These are phyloP conservation scores for Sorghum bicolor DNA, from an alignment of 176 grass and related monocot species.

Conservation along the genomic window DNA sequence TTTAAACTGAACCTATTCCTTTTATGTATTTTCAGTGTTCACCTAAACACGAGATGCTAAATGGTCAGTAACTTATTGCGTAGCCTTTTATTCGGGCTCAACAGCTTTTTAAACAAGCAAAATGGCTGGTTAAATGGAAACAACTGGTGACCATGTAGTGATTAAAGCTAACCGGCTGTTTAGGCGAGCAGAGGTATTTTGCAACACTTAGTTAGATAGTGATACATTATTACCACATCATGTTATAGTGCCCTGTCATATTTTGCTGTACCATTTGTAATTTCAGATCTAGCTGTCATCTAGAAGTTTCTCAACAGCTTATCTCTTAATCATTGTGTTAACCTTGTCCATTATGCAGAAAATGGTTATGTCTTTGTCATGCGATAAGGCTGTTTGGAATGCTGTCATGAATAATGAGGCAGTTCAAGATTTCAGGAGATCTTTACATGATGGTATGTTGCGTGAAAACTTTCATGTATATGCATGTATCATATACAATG, in stretches of 20 bases:
- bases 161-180: background rate
- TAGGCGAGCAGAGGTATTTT: background rate
- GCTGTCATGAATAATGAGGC: constrained; percentile 90
- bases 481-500: background rate
- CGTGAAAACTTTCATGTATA: background rate
- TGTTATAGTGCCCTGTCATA: background rate
- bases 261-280: background rate
- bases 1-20: constrained; percentile 1
- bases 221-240: background rate
- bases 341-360: constrained; percentile 51
- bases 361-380: constrained; percentile 85
- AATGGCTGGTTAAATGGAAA: background rate
- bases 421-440: constrained; percentile 82
- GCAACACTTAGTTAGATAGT: background rate
- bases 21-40: background rate
- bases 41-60: background rate
- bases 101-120: background rate
- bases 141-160: background rate
- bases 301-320: background rate
- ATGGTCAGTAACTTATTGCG: background rate
- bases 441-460: constrained; percentile 53
- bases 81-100: background rate
- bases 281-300: background rate
- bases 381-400: constrained; percentile 87
- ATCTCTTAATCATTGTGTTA: background rate